Percentiles rank a stretch among this genome's conserved stretches.
phyloP scores from a whole-genome alignment of 768 basidiomycete species.

The Lactifluus hygrophoroides region DNA sequence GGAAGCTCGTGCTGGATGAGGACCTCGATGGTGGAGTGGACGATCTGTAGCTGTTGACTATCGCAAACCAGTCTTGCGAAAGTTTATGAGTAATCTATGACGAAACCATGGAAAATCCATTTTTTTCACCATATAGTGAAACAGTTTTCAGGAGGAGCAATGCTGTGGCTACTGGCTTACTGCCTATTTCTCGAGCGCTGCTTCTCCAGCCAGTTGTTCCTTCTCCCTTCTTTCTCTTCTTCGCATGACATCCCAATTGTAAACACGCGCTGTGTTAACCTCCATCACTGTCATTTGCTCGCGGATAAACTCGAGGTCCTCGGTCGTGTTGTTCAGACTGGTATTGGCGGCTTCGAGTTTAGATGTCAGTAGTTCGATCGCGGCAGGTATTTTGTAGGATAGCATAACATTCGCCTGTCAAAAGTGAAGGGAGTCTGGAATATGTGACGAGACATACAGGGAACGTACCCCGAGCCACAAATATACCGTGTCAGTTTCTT shows the following conservation, averaged over 20 bases:
- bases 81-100: neutral
- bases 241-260: constrained; percentile 92
- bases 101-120: neutral
- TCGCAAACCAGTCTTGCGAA: neutral
- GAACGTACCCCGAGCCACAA: constrained; percentile 88
- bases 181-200: neutral
- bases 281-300: constrained; percentile 98
- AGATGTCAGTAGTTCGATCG: constrained; percentile 59
- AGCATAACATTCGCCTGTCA: constrained; percentile 94
- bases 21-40: constrained; percentile 30
- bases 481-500: constrained; percentile 82
- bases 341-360: constrained; percentile 69
- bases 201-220: neutral
- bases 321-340: constrained; percentile 57
- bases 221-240: constrained; percentile 41
- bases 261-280: constrained; percentile 87
- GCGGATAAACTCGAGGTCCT: constrained; percentile 86
- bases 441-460: neutral
- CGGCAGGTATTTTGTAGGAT: constrained; percentile 78
- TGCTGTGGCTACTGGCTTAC: neutral
- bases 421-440: neutral
- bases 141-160: no score
- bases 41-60: constrained; percentile 15
- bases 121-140: no score
- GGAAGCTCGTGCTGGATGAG: constrained; percentile 54